These are phyloP conservation scores for Suhomyces prunicola DNA, from an alignment of 805 yeast genomes.

Conservation along the genomic window DNA sequence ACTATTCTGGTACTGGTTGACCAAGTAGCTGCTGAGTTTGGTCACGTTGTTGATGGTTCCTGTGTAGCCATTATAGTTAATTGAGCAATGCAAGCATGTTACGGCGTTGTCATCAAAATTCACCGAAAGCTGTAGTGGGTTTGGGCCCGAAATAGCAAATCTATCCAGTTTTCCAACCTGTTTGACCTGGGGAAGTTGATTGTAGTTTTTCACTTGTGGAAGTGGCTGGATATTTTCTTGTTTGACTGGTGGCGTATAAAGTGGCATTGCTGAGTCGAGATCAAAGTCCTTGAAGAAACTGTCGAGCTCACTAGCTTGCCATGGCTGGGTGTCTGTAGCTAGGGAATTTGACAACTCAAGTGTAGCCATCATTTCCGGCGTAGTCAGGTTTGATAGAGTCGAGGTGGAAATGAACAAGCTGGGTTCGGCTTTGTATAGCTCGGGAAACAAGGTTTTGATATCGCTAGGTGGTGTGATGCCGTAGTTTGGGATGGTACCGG, in stretches of 20 bases:
- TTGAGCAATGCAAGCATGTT: slow-evolving; percentile 6
- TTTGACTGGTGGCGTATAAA: background rate
- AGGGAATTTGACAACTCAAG: background rate
- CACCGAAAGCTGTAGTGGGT: background rate
- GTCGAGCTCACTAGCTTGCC: background rate
- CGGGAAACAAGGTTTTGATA: background rate
- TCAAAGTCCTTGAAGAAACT: background rate
- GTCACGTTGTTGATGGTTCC: slow-evolving; percentile 4
- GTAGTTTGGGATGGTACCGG: background rate
- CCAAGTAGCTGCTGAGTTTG: slow-evolving; percentile 1
- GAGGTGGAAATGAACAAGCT: background rate
- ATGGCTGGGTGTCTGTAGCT: background rate
- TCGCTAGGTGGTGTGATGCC: background rate
- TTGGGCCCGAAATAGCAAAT: background rate
- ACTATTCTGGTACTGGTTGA: background rate
- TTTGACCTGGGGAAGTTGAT: too few species aligned
- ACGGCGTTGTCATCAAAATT: slow-evolving; percentile 1
- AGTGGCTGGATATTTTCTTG: background rate
- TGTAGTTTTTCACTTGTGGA: background rate
- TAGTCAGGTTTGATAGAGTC: background rate
- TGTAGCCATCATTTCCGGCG: background rate
- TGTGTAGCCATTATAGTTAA: slow-evolving; percentile 6
- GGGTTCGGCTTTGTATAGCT: background rate
- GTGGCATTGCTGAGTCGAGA: background rate
- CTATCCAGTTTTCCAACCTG: background rate